Evolutionary conservation across 192 early-diverging fungal species (phyloP), one percentile per base, ranked within the genome.

Genomic region (Backusella macrospora): DNA sequence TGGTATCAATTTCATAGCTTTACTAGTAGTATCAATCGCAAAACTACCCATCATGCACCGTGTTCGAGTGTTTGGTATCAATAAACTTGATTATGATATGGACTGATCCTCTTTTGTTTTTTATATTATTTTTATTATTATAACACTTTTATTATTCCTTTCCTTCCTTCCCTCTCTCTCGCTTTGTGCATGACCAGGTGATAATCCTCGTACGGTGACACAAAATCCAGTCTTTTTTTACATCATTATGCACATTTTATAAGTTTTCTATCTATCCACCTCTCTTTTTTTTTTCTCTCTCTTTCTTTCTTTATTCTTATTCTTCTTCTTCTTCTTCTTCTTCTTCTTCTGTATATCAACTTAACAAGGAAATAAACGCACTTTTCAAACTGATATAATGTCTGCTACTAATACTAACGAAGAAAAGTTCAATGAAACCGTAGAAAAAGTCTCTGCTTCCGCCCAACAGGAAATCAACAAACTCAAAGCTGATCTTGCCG

Each of bases 11-110:
- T 88, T 99, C 48, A 85, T 87, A 10, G 92, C 92, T 1, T 84
- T 96, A 18, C 72, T 96, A 38, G 87, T 98, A 39, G 91, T 95
- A 9, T 80, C 98, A 67, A 90, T 97, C 66, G 94, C 96, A 45
- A 99, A 98, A 84, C 88, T 99, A 55, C 98, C 98, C 6, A 78
- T 89, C 5, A 91, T 95, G 85, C 92, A 95, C 79, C 86, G 88
- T 70, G 96, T 97, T 71, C 91, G 97, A 68, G 88, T 99, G 78
- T 97, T 99, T 91, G 96, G 95, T 49, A 95, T 97, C 84, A 97
- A 97, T 64, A 72, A 72, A 45, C 59, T 72, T 37, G 71, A 72
- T 18, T 72, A 72, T 44, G 71, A 72, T 2, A 72, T 72, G 71
- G 71, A 72, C 34, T 72, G 44, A 72, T 34, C 29, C 29, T 34